phyloP scores from a whole-genome alignment of 2,329 filamentous ascomycete genomes.

The Hymenotorrendiella dingleyae region DNA sequence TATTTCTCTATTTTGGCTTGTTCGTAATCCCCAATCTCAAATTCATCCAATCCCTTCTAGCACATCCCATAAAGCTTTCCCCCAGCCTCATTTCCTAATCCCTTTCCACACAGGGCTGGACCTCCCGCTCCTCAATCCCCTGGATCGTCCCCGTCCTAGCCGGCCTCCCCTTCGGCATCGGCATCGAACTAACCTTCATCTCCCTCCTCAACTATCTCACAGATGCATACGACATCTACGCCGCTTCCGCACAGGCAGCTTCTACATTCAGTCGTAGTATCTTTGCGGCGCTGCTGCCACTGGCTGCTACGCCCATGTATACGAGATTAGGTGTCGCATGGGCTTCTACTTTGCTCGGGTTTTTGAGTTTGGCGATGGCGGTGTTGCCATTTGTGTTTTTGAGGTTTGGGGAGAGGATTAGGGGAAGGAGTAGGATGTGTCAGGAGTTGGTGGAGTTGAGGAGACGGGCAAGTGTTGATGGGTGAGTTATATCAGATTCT shows the following conservation, averaged over 20 bases:
- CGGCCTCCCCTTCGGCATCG: constrained; percentile 45
- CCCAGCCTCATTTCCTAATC: too few species aligned
- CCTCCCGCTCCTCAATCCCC: constrained; percentile 42
- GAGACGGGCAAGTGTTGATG: neutral
- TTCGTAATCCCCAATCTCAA: too few species aligned
- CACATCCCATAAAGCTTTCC: too few species aligned
- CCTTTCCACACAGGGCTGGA: constrained; percentile 38
- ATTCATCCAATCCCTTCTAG: too few species aligned
- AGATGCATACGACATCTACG: constrained; percentile 46
- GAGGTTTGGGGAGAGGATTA: constrained; percentile 33
- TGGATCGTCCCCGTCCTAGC: constrained; percentile 52
- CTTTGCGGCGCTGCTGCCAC: constrained; percentile 37
- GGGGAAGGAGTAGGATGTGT: neutral
- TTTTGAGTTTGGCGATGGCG: constrained; percentile 39
- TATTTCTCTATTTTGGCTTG: constrained; percentile 50
- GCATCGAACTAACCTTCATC: constrained; percentile 48
- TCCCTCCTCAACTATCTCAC: constrained; percentile 53
- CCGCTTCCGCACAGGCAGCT: constrained; percentile 46
- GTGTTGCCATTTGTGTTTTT: constrained; percentile 44
- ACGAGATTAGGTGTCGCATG: constrained; percentile 36
- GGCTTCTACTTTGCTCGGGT: constrained; percentile 41
- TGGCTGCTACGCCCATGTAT: constrained; percentile 34
- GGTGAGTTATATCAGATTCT: too few species aligned
- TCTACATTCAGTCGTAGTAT: constrained; percentile 32
- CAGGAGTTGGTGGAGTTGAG: neutral